phyloP scores from a whole-genome alignment of 2,329 filamentous ascomycete species.

The Rachicladosporium sp. region DNA sequence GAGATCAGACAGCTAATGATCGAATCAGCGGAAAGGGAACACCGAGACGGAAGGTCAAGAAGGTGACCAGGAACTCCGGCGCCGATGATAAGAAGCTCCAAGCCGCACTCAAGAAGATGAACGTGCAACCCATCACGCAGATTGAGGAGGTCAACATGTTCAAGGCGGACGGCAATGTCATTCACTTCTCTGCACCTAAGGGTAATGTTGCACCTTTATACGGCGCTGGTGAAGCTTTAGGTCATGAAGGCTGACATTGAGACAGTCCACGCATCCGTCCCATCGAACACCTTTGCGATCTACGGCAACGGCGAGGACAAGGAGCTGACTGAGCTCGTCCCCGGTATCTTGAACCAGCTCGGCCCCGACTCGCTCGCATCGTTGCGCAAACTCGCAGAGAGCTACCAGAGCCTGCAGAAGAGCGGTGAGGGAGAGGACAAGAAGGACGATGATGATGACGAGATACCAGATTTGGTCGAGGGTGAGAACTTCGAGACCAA shows the following conservation, averaged over 20 bases:
- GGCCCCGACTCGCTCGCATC: slow-evolving; percentile 95
- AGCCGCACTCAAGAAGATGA: slow-evolving; percentile 94
- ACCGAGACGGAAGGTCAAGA: slow-evolving; percentile 95
- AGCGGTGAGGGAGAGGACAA: slow-evolving; percentile 67
- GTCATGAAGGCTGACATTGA: too few relatives aligned
- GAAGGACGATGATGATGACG: slow-evolving; percentile 51
- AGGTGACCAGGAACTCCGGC: slow-evolving; percentile 80
- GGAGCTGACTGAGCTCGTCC: slow-evolving; percentile 98
- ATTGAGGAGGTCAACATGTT: slow-evolving; percentile 99
- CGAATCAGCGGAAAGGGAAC: slow-evolving; percentile 79
- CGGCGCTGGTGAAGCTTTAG: too few relatives aligned
- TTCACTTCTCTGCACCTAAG: slow-evolving; percentile 96
- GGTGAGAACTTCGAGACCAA: slow-evolving; percentile 96
- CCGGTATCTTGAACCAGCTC: slow-evolving; percentile 98
- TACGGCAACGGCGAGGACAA: slow-evolving; percentile 99
- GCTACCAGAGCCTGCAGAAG: slow-evolving; percentile 99
- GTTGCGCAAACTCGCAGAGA: slow-evolving; percentile 95
- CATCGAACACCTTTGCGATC: slow-evolving; percentile 98
- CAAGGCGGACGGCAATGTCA: slow-evolving; percentile 99
- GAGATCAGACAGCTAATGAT: too few relatives aligned
- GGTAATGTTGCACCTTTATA: too few relatives aligned
- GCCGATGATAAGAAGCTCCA: slow-evolving; percentile 99
- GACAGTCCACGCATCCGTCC: slow-evolving; percentile 94
- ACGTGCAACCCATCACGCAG: slow-evolving; percentile 97
- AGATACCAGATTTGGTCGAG: slow-evolving; percentile 93